These are phyloP conservation scores for Phaffia rhodozyma DNA, from an alignment of 1,284 basidiomycete genomes.

Conservation along the genomic window DNA sequence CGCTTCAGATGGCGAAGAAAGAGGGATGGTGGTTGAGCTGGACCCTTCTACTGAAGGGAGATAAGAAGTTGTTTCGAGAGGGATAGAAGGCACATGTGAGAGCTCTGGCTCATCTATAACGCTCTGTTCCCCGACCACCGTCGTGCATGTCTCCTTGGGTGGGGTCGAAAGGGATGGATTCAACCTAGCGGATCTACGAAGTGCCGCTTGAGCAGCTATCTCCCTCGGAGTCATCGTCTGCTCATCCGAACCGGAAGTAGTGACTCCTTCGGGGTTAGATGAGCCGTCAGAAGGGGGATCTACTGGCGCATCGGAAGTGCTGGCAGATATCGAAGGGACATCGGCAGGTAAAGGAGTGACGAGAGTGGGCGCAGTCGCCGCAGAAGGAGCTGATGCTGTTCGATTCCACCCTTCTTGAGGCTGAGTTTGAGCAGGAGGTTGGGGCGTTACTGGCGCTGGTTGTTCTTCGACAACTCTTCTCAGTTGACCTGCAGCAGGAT, in stretches of 20 bases:
- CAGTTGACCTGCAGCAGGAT: too few relatives aligned
- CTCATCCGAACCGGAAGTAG: not conserved
- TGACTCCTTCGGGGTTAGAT: not conserved
- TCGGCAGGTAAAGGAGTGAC: not conserved
- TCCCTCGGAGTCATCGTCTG: constrained; percentile 10
- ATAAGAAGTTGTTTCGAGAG: too few relatives aligned
- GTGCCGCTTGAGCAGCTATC: constrained; percentile 13
- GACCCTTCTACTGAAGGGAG: too few relatives aligned
- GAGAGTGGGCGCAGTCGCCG: not conserved
- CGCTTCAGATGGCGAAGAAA: not conserved
- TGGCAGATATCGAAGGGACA: not conserved
- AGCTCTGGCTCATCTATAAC: too few relatives aligned
- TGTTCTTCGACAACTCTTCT: too few relatives aligned
- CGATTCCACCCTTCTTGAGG: not conserved
- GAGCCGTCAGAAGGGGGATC: not conserved
- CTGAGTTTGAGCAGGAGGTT: not conserved
- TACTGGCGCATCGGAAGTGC: not conserved
- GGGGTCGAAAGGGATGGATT: not conserved
- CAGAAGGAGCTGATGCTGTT: not conserved
- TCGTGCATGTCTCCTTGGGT: not conserved
- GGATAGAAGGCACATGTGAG: too few relatives aligned
- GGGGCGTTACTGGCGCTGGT: not conserved
- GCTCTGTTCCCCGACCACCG: too few relatives aligned
- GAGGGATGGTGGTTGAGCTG: not conserved
- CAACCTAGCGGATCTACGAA: constrained; percentile 7